A percentile compares a stretch with the other conserved stretches of the same genome.
phyloP scores from a whole-genome alignment of 352 stramenopile genomes.

The Globisporangium cederbergense region DNA sequence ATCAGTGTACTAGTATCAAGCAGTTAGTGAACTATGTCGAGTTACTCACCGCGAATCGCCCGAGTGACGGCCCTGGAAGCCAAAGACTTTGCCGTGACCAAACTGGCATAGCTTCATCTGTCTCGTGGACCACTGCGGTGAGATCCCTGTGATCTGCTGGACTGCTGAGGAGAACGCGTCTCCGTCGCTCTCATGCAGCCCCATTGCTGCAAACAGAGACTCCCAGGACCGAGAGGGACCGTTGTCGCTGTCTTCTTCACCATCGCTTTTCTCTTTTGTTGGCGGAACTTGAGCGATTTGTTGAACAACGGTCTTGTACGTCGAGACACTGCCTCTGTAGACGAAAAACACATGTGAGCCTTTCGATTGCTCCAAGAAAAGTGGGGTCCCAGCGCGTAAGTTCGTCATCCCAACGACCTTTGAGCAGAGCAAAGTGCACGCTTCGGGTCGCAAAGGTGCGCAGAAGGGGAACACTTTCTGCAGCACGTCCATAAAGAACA shows the following conservation, averaged over 20 bases:
- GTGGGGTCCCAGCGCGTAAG: constrained; percentile 22
- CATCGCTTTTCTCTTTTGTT: background rate
- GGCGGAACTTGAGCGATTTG: constrained; percentile 2
- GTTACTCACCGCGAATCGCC: constrained; percentile 4
- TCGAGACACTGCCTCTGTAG: constrained; percentile 18
- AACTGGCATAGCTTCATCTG: constrained; percentile 17
- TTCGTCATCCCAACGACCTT: constrained; percentile 25
- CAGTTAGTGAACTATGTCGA: no score
- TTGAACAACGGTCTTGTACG: constrained; percentile 28
- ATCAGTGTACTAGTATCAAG: background rate
- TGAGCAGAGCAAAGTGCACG: constrained; percentile 31
- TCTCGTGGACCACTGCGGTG: background rate
- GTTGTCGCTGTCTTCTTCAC: background rate
- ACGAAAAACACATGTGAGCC: constrained; percentile 28
- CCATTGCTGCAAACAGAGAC: background rate
- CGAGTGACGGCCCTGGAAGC: constrained; percentile 11
- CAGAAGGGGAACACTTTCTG: constrained; percentile 40
- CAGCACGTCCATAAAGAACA: constrained; percentile 42
- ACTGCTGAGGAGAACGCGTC: background rate
- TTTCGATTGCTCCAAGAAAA: constrained; percentile 28
- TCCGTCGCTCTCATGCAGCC: background rate
- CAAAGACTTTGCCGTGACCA: background rate
- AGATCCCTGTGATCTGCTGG: background rate
- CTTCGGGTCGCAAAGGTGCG: constrained; percentile 29
- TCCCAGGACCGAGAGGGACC: constrained; percentile 1